A percentile compares a stretch with the other conserved stretches of the same genome.
These are phyloP conservation scores for Lachancea nothofagi DNA, from an alignment of 805 yeast genomes.

Conservation along the genomic window DNA sequence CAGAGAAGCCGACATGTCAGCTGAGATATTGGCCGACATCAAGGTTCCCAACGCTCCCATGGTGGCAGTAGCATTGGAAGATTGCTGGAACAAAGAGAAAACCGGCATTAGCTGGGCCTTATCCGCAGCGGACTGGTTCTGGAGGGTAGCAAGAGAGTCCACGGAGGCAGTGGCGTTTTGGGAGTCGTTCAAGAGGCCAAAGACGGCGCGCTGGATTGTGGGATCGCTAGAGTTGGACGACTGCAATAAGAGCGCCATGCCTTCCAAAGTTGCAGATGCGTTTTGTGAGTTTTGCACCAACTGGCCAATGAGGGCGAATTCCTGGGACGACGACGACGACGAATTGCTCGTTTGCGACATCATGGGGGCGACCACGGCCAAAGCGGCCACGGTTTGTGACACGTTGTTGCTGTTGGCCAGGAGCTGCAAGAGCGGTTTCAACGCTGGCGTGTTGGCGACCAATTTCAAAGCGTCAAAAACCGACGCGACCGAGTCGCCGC, in stretches of 20 bases:
- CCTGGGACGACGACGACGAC: conserved; percentile 8
- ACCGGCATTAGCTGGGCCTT: conserved; percentile 25
- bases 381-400: conserved; percentile 22
- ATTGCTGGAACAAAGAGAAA: conserved; percentile 19
- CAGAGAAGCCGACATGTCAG: conserved; percentile 14
- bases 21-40: conserved; percentile 21
- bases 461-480: conserved; percentile 23
- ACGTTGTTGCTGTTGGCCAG: conserved; percentile 23
- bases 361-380: conserved; percentile 27
- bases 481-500: conserved; percentile 15
- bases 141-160: conserved; percentile 22
- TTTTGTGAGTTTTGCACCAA: conserved; percentile 19
- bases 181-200: conserved; percentile 22
- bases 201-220: conserved; percentile 16
- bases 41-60: conserved; percentile 18
- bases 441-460: conserved; percentile 25
- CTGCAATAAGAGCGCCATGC: conserved; percentile 18
- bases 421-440: conserved; percentile 27
- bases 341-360: conserved; percentile 18
- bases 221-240: conserved; percentile 10
- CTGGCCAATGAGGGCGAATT: conserved; percentile 12
- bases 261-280: conserved; percentile 17
- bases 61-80: conserved; percentile 23
- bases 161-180: conserved; percentile 23
- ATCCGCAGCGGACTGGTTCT: conserved; percentile 20